Evolutionary conservation across 169 alveolate genomes (phyloP).

Genomic region (Eimeria brunetti): DNA sequence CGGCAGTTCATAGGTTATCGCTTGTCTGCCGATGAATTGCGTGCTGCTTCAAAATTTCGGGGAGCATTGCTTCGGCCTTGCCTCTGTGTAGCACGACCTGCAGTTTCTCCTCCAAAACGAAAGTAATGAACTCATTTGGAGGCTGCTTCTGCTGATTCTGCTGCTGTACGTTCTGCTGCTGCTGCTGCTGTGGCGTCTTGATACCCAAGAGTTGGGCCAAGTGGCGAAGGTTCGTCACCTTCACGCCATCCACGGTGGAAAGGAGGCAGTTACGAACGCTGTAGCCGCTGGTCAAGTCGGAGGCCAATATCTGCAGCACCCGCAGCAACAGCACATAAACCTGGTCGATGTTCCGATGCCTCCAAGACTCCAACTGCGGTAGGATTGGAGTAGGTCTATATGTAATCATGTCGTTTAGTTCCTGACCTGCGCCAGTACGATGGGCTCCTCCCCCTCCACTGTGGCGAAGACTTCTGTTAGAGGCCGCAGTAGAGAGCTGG

Average conservation of each 20-base stretch:
- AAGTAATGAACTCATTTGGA: constrained; percentile 62
- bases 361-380: background rate
- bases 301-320: constrained; percentile 77
- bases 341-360: background rate
- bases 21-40: constrained; percentile 75
- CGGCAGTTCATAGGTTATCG: constrained; percentile 28
- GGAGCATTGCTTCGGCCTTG: constrained; percentile 77
- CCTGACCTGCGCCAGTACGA: constrained; percentile 74
- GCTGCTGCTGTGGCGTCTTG: constrained; percentile 17
- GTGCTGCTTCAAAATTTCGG: constrained; percentile 77
- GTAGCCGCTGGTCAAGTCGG: constrained; percentile 81
- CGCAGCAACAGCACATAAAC: background rate
- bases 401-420: background rate
- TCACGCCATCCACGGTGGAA: constrained; percentile 68
- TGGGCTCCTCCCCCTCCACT: constrained; percentile 78
- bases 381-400: background rate
- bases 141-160: background rate
- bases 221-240: constrained; percentile 74
- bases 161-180: background rate
- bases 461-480: constrained; percentile 73
- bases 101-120: constrained; percentile 70
- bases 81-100: constrained; percentile 75
- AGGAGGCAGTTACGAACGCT: constrained; percentile 62
- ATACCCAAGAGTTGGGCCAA: constrained; percentile 69
- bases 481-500: constrained; percentile 79